phyloP scores from a whole-genome alignment of 768 basidiomycete genomes.

The Lentinula raphanica region DNA sequence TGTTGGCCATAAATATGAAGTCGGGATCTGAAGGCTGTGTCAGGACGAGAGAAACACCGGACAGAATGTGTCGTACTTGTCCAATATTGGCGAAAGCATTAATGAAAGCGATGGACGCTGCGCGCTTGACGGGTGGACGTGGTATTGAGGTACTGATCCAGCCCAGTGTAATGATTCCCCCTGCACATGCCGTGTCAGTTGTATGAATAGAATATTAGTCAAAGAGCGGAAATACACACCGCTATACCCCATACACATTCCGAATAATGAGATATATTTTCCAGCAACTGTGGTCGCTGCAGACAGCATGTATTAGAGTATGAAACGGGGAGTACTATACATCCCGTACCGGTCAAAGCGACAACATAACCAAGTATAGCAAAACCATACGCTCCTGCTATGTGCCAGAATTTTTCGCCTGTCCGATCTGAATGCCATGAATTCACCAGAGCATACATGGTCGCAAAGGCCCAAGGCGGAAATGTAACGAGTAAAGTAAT shows the following conservation, averaged over 20 bases:
- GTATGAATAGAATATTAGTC: neutral
- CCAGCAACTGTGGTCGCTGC: conserved; percentile 10
- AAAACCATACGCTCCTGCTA: conserved; percentile 37
- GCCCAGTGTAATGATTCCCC: conserved; percentile 43
- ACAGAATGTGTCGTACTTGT: neutral
- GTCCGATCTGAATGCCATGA: conserved; percentile 53
- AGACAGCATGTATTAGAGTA: conserved; percentile 15
- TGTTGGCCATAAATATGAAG: conserved; percentile 16
- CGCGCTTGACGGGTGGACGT: conserved; percentile 60
- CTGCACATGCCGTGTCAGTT: conserved; percentile 26
- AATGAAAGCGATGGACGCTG: conserved; percentile 60
- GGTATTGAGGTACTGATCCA: conserved; percentile 37
- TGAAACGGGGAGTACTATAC: conserved; percentile 51
- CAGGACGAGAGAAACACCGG: neutral
- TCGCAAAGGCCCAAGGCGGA: conserved; percentile 31
- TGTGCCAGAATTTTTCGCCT: conserved; percentile 59
- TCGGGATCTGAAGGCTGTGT: conserved; percentile 9
- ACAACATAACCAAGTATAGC: conserved; percentile 58
- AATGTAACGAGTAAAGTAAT: conserved; percentile 36
- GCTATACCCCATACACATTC: conserved; percentile 15
- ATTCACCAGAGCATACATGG: conserved; percentile 24
- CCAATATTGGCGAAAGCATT: conserved; percentile 47
- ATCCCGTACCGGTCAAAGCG: conserved; percentile 44
- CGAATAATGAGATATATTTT: conserved; percentile 14
- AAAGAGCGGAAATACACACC: neutral